These are phyloP conservation scores for Pterula multifida DNA, from an alignment of 1,284 basidiomycete species.

Conservation along the genomic window DNA sequence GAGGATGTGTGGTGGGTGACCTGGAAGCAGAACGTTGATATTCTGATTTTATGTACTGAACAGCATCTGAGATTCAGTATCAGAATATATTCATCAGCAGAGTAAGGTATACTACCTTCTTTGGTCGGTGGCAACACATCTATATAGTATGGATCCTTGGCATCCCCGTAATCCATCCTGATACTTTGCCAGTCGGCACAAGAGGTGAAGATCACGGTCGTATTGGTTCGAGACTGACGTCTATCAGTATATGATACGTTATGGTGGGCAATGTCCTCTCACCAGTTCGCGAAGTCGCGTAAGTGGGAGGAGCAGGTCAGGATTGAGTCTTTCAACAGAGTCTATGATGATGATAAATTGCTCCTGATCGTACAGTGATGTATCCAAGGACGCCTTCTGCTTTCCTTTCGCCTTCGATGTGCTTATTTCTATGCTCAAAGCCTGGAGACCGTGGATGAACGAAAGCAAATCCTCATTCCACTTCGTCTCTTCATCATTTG, in stretches of 20 bases:
- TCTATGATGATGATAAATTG: conserved; percentile 56
- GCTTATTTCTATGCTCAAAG: conserved; percentile 14
- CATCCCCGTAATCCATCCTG: conserved; percentile 54
- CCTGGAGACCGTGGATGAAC: conserved; percentile 49
- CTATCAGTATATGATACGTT: conserved; percentile 15
- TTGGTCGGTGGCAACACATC: conserved; percentile 46
- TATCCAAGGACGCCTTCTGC: conserved; percentile 12
- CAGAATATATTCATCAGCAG: not conserved
- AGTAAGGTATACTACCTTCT: conserved; percentile 32
- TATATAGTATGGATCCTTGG: conserved; percentile 69
- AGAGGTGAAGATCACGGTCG: conserved; percentile 55
- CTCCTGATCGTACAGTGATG: conserved; percentile 15
- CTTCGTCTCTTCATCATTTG: conserved; percentile 17
- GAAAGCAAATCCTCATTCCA: conserved; percentile 56
- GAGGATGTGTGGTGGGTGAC: conserved; percentile 17
- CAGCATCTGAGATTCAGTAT: conserved; percentile 2
- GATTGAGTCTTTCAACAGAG: conserved; percentile 55
- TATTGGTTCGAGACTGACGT: conserved; percentile 18
- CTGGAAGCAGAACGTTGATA: conserved; percentile 7
- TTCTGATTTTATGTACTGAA: conserved; percentile 1
- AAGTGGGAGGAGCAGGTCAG: conserved; percentile 58
- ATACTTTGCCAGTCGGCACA: conserved; percentile 66
- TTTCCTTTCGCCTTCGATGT: conserved; percentile 25
- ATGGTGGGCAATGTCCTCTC: conserved; percentile 19
- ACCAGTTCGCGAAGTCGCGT: conserved; percentile 69